phyloP scores from a whole-genome alignment of 768 basidiomycete species.

The Lyophyllum decastes region DNA sequence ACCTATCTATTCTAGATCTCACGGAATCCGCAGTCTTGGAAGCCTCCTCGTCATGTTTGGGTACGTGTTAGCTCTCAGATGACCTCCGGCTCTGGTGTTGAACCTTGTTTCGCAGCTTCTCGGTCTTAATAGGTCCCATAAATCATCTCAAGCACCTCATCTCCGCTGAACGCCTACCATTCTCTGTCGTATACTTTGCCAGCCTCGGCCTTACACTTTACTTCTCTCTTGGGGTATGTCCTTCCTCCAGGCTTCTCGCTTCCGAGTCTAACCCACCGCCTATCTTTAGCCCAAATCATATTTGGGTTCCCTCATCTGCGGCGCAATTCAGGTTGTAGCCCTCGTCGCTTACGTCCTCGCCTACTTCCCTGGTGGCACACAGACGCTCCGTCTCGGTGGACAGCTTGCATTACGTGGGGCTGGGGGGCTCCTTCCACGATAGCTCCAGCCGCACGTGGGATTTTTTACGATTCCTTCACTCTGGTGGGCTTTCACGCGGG shows the following conservation, averaged over 20 bases:
- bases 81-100: not conserved
- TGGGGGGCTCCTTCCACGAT: constrained; percentile 80
- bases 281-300: constrained; percentile 72
- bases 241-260: not conserved
- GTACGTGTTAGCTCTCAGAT: constrained; percentile 38
- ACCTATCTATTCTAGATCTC: constrained; percentile 2
- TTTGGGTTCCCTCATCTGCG: constrained; percentile 81
- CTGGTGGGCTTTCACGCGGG: not conserved
- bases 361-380: constrained; percentile 91
- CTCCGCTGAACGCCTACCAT: constrained; percentile 82
- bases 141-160: constrained; percentile 90
- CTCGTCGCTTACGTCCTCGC: constrained; percentile 89
- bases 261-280: not conserved
- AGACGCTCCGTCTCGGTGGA: constrained; percentile 79
- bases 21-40: constrained; percentile 58
- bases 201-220: constrained; percentile 88
- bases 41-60: constrained; percentile 96
- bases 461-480: not conserved
- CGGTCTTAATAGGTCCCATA: constrained; percentile 85
- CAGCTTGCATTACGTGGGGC: constrained; percentile 84
- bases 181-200: constrained; percentile 79
- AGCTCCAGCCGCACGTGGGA: not conserved
- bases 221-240: constrained; percentile 84
- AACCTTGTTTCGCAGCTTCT: constrained; percentile 51
- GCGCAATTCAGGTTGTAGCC: constrained; percentile 82